A percentile compares a stretch with the other conserved stretches of the same genome.
Evolutionary conservation across 2,329 filamentous ascomycete genomes (phyloP).

Genomic region (Aspergillus sp.): DNA sequence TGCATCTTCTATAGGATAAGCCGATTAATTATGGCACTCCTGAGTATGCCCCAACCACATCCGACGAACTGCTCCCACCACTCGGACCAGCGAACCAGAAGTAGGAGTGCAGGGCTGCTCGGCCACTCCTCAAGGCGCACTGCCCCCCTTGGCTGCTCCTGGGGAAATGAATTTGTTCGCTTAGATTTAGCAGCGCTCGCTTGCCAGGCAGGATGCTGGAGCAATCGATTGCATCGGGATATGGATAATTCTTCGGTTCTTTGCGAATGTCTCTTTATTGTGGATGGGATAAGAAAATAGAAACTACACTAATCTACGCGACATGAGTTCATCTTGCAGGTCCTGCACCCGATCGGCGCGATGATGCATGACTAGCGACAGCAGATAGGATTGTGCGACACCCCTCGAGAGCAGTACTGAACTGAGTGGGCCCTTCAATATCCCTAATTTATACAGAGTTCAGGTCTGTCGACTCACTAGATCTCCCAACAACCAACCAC

Average conservation of each 20-base stretch:
- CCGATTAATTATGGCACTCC: neutral
- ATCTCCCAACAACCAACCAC: neutral
- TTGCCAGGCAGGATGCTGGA: conserved; percentile 11
- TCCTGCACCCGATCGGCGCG: conserved; percentile 13
- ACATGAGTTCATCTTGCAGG: conserved; percentile 3
- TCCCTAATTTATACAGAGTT: conserved; percentile 1
- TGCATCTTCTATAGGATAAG: neutral
- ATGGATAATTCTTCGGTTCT: conserved; percentile 11
- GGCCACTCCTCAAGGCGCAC: conserved; percentile 4
- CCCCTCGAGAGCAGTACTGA: neutral
- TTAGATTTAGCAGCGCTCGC: neutral
- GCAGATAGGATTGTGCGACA: neutral
- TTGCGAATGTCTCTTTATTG: conserved; percentile 3
- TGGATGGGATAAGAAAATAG: conserved; percentile 11
- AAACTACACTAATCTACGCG: neutral
- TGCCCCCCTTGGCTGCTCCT: conserved; percentile 19
- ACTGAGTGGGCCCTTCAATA: neutral
- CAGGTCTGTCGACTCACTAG: neutral
- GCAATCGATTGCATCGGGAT: neutral
- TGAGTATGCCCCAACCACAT: neutral
- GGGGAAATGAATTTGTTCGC: conserved; percentile 9
- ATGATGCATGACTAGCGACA: conserved; percentile 1
- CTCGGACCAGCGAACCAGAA: conserved; percentile 12
- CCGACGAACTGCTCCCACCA: conserved; percentile 11
- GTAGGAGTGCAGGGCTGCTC: neutral